Base-by-base conservation (phyloP, 73 alveolate species). In the Durusdinium trenchii region DNA sequence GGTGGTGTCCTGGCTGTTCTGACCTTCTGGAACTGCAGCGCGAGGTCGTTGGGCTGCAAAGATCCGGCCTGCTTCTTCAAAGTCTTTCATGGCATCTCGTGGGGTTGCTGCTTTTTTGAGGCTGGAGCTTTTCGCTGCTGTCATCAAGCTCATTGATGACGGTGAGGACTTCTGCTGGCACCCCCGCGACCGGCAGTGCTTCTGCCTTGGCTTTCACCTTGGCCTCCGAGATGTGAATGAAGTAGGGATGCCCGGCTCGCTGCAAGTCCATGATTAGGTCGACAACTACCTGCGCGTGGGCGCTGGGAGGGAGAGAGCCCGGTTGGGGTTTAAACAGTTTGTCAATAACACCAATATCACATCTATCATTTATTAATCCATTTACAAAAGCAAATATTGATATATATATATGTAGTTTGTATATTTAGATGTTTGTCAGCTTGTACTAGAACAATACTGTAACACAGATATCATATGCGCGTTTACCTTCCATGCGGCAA, bases 21-120 rank as follows among this genome's bases (percentile, higher is more conserved):
- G 45, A 40, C 95, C 95, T 30, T 86, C 95, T 6, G 95, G 62
- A 54, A 54, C 82, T 3, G 57, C 82, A 16, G 83, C 82, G 0
- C 95, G 81, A 35, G 95, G 62, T 0, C 95, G 79, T 43, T 52
- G 95, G 52, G 75, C 35, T 51, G 78, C 94, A 42, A 84, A 84
- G 94, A 48, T 50, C 7, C 36, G 30, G 35, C 94, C 94, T 4
- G 94, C 79, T 28, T 36, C 42, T 28, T 7, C 61, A 9, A 10
- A 30, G 30, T 28, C 79, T 35, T 67, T 16, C 84, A 35, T 9
- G 86, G 46, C 94, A 50, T 84, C 94, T 1, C 28, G 23, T 0
- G 94, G 94, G 36, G 94, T 51, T 9, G 94, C 94, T 18, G 94
- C 94, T 61, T 84, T 84, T 89, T 76, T 84, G 94, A n/a, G 94